Conservation (phyloP, 2,329 filamentous ascomycete species). For the Triangularia verruculosa region DNA sequence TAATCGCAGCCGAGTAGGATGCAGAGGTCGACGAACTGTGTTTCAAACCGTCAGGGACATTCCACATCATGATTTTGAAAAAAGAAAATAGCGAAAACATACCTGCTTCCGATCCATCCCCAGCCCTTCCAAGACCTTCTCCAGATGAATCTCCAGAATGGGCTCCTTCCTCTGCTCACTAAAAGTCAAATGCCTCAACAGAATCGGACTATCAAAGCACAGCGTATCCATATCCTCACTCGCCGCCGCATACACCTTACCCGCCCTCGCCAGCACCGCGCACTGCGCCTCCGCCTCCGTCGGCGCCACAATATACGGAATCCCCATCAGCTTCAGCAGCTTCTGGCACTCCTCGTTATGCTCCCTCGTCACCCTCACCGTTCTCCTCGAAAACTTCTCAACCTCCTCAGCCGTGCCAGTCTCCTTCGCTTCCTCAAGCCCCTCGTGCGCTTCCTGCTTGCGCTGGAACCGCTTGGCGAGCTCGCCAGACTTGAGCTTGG, state of each 20-base stretch:
- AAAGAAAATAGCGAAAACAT: conserved; percentile 26
- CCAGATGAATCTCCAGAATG: conserved; percentile 89
- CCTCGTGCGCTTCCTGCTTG: conserved; percentile 87
- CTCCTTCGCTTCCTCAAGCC: conserved; percentile 92
- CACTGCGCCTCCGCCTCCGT: conserved; percentile 98
- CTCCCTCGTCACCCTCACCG: conserved; percentile 91
- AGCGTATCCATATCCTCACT: conserved; percentile 99
- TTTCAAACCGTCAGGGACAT: not conserved
- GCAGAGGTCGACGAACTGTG: conserved; percentile 94
- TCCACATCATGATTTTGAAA: not conserved
- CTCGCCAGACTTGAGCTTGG: conserved; percentile 96
- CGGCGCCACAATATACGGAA: conserved; percentile 91
- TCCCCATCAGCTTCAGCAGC: conserved; percentile 89
- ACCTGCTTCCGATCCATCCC: conserved; percentile 86
- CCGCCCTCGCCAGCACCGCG: conserved; percentile 80
- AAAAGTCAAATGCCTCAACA: conserved; percentile 91
- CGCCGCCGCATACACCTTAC: conserved; percentile 94
- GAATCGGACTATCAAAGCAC: conserved; percentile 88
- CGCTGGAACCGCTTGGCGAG: conserved; percentile 93
- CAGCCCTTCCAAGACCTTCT: conserved; percentile 81
- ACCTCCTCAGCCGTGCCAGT: conserved; percentile 96
- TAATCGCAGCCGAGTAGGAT: conserved; percentile 98
- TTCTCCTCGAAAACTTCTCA: conserved; percentile 92
- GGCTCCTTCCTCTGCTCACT: conserved; percentile 97
- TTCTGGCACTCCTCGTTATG: conserved; percentile 94